Conservation (phyloP, 345 rosid genomes). For the Hypericum androsaemum region DNA sequence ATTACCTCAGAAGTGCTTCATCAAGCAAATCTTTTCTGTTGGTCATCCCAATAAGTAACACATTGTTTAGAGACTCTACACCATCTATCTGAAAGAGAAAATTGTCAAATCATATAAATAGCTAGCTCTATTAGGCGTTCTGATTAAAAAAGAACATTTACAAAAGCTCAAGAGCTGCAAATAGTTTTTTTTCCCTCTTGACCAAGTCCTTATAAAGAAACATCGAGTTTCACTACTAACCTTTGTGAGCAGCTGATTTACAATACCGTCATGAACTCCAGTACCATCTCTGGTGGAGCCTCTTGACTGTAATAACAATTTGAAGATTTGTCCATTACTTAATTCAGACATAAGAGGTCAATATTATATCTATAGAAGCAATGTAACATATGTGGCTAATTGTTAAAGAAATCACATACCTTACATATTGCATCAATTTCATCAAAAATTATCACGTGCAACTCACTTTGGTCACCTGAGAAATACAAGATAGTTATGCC, state of each 20-base stretch:
- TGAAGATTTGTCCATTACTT: slow-evolving; percentile 9
- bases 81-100: slow-evolving; percentile 87
- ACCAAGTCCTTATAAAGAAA: not conserved
- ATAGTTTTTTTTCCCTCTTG: not conserved
- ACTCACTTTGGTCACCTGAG: slow-evolving; percentile 89
- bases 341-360: no score
- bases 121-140: not conserved
- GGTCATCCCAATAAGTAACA: slow-evolving; percentile 98
- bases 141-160: not conserved
- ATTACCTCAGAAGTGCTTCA: slow-evolving; percentile 92
- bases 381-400: no score
- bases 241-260: slow-evolving; percentile 96
- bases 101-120: not conserved
- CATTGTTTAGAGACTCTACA: slow-evolving; percentile 97
- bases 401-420: slow-evolving; percentile 34
- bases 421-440: slow-evolving; percentile 99
- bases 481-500: slow-evolving; percentile 14
- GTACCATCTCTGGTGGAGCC: slow-evolving; percentile 97
- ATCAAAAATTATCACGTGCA: slow-evolving; percentile 96
- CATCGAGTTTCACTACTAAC: slow-evolving; percentile 27
- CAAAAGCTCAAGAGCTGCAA: slow-evolving; percentile 3
- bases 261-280: slow-evolving; percentile 97
- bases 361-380: no score
- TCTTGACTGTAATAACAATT: slow-evolving; percentile 58
- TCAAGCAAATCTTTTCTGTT: slow-evolving; percentile 98